These are phyloP conservation scores for Arbutus unedo DNA, from an alignment of 148 eudicot genomes.

Conservation along the genomic window DNA sequence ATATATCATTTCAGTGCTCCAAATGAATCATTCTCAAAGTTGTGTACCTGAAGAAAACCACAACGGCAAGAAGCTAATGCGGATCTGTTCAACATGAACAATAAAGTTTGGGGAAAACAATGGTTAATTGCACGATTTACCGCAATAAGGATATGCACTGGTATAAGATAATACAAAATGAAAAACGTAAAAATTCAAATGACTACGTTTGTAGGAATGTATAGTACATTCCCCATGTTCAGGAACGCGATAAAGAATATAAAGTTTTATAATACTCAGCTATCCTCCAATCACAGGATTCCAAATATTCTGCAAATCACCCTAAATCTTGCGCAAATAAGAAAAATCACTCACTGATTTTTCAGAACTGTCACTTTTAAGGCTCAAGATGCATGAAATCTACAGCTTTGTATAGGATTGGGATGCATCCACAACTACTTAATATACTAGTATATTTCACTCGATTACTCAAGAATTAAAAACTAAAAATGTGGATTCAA, in stretches of 20 bases:
- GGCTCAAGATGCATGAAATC: constrained; percentile 8
- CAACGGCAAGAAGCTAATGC: constrained; percentile 60
- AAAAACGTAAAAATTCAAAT: neutral
- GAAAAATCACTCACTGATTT: neutral
- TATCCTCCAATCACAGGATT: constrained; percentile 1
- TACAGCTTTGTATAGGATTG: neutral
- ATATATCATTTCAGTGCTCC: neutral
- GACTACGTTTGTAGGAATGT: neutral
- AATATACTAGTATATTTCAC: neutral
- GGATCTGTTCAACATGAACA: constrained; percentile 66
- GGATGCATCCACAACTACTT: too few species aligned
- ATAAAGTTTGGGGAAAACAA: neutral
- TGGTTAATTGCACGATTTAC: neutral
- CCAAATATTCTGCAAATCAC: constrained; percentile 1
- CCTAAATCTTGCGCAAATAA: neutral
- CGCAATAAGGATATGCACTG: neutral
- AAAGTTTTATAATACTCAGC: neutral
- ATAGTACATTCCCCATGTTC: neutral
- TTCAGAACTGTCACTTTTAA: neutral
- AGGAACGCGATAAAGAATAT: neutral
- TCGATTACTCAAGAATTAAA: neutral
- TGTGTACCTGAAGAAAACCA: constrained; percentile 80
- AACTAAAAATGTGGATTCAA: neutral
- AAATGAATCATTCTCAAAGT: constrained; percentile 3
- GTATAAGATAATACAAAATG: neutral